Percentiles rank a stretch among this genome's conserved stretches.
Conservation (phyloP, 441 rosid species). For the Daphne laureola region DNA sequence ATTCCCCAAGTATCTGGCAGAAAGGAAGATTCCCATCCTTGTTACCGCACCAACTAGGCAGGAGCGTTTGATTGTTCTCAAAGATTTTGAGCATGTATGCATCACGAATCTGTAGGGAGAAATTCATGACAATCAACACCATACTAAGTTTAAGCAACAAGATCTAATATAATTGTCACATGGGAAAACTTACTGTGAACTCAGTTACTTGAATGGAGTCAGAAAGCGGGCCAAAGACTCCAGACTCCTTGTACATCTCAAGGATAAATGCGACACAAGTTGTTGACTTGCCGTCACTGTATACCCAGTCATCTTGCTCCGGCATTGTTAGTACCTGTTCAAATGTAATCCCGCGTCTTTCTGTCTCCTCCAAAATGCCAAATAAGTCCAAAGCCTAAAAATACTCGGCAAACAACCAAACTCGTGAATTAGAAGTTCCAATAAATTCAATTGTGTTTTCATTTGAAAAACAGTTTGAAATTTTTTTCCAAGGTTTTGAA, state of each 20-base stretch:
- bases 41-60: conserved; percentile 78
- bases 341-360: conserved; percentile 66
- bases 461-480: no score
- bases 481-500: no score
- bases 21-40: conserved; percentile 44
- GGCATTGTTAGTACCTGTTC: conserved; percentile 81
- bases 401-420: background rate
- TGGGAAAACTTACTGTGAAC: conserved; percentile 58
- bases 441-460: no score
- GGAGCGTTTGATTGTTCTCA: conserved; percentile 55
- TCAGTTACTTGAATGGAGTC: conserved; percentile 88
- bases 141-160: background rate
- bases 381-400: conserved; percentile 63
- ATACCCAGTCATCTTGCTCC: conserved; percentile 91
- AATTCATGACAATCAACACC: conserved; percentile 9
- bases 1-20: conserved; percentile 88
- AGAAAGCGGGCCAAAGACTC: conserved; percentile 58
- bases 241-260: conserved; percentile 88
- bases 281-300: conserved; percentile 92
- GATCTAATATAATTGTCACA: background rate
- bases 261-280: conserved; percentile 90
- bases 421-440: no score
- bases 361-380: conserved; percentile 67
- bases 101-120: conserved; percentile 55
- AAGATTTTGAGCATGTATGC: conserved; percentile 79